A percentile compares a stretch with the other conserved stretches of the same genome.
These are phyloP conservation scores for Aureobasidium sp. DNA, from an alignment of 2,329 filamentous ascomycete genomes.

Conservation along the genomic window DNA sequence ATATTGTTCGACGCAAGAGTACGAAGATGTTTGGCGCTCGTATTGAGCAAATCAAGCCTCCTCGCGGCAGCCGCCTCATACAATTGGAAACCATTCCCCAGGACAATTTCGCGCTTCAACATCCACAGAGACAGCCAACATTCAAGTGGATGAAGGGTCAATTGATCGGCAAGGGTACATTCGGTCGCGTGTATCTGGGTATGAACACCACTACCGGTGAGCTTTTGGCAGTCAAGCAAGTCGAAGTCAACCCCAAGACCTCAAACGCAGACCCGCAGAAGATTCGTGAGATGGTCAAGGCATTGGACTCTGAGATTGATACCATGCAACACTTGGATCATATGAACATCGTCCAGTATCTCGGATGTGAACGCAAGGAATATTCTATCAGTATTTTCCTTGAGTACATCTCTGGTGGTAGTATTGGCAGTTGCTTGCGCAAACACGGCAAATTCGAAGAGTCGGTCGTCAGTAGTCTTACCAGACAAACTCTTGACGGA, in stretches of 20 bases:
- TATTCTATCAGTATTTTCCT: slow-evolving; percentile 95
- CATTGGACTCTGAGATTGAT: slow-evolving; percentile 96
- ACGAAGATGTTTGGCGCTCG: slow-evolving; percentile 99
- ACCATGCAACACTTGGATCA: slow-evolving; percentile 99
- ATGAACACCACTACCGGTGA: slow-evolving; percentile 99
- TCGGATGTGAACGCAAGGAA: slow-evolving; percentile 90
- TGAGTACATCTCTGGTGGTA: slow-evolving; percentile 97
- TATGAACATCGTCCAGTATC: slow-evolving; percentile 96
- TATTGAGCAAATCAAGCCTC: slow-evolving; percentile 92
- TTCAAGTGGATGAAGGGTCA: slow-evolving; percentile 99
- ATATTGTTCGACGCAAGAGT: slow-evolving; percentile 80
- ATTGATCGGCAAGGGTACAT: slow-evolving; percentile 95
- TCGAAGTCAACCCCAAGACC: slow-evolving; percentile 89
- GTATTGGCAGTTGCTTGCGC: slow-evolving; percentile 89
- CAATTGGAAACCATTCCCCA: slow-evolving; percentile 54
- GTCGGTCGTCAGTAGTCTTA: slow-evolving; percentile 80
- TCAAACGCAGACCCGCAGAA: slow-evolving; percentile 41
- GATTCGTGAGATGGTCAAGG: slow-evolving; percentile 90
- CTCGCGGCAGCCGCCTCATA: slow-evolving; percentile 52
- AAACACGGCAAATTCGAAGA: slow-evolving; percentile 99
- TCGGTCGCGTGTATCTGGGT: slow-evolving; percentile 94
- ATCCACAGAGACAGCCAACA: slow-evolving; percentile 69
- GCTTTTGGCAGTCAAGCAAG: slow-evolving; percentile 95
- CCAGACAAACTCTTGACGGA: slow-evolving; percentile 78
- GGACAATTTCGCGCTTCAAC: slow-evolving; percentile 31